phyloP scores from a whole-genome alignment of 2,329 filamentous ascomycete genomes.

The Zalaria obscura region DNA sequence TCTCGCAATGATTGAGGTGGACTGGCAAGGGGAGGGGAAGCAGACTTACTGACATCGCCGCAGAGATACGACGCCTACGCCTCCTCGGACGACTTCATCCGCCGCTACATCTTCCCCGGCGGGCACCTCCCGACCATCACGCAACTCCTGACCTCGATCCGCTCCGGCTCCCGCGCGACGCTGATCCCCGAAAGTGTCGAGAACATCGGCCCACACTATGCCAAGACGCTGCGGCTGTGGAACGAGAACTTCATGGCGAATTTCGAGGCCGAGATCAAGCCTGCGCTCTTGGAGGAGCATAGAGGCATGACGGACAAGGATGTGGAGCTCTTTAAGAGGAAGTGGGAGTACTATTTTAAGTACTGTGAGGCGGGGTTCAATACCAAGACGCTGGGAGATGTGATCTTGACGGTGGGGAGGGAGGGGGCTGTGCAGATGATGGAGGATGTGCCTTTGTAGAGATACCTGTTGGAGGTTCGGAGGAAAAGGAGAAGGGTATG shows the following conservation, averaged over 20 bases:
- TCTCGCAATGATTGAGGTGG: background rate
- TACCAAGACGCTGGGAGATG: constrained; percentile 58
- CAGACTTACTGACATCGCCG: background rate
- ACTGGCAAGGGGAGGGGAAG: background rate
- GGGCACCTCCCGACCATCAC: constrained; percentile 55
- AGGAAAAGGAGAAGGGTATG: too few species aligned
- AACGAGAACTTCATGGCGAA: constrained; percentile 49
- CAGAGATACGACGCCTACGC: constrained; percentile 50
- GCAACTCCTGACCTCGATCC: constrained; percentile 52
- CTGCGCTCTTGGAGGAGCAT: constrained; percentile 45
- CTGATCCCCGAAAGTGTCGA: constrained; percentile 54
- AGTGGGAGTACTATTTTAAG: constrained; percentile 67
- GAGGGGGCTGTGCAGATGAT: constrained; percentile 54
- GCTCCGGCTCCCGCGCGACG: constrained; percentile 43
- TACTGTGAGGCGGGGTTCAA: constrained; percentile 63
- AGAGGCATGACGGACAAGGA: constrained; percentile 43
- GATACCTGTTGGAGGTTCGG: background rate
- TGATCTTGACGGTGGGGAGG: constrained; percentile 55
- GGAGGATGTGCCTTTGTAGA: constrained; percentile 51
- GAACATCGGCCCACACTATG: constrained; percentile 63
- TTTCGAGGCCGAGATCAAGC: constrained; percentile 46
- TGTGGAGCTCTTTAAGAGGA: constrained; percentile 52
- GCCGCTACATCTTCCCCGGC: constrained; percentile 67
- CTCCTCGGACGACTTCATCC: constrained; percentile 58
- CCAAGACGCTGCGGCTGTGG: constrained; percentile 55